Percentiles rank a stretch among this genome's conserved stretches.
Evolutionary conservation across 805 yeast species (phyloP).

Genomic region (Zygotorulaspora sp.): DNA sequence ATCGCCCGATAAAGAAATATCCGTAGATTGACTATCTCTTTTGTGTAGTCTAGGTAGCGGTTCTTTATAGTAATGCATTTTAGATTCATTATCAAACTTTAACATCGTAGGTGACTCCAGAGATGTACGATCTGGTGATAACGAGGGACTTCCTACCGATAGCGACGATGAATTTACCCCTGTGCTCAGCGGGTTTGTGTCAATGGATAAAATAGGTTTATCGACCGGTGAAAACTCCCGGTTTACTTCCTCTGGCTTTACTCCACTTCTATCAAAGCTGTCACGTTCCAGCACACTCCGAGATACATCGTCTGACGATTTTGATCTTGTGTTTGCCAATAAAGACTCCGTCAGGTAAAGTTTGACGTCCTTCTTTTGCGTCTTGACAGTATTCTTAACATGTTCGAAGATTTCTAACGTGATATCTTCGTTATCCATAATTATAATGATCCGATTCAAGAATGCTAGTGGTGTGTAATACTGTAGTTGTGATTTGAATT

Average conservation of each 20-base stretch:
- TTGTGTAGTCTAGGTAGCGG: slow-evolving; percentile 25
- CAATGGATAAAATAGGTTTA: slow-evolving; percentile 27
- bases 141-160: slow-evolving; percentile 26
- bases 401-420: slow-evolving; percentile 24
- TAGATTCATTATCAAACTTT: slow-evolving; percentile 23
- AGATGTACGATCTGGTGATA: slow-evolving; percentile 29
- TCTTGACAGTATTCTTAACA: slow-evolving; percentile 17
- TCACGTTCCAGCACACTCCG: not conserved
- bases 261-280: not conserved
- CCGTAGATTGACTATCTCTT: slow-evolving; percentile 1
- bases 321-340: slow-evolving; percentile 29
- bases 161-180: slow-evolving; percentile 19
- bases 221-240: slow-evolving; percentile 1
- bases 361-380: slow-evolving; percentile 18
- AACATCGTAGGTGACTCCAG: slow-evolving; percentile 32
- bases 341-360: slow-evolving; percentile 36
- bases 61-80: slow-evolving; percentile 29
- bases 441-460: slow-evolving; percentile 42
- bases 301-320: slow-evolving; percentile 11
- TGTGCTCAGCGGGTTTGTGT: slow-evolving; percentile 26
- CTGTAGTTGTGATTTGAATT: slow-evolving; percentile 19
- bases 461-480: slow-evolving; percentile 41
- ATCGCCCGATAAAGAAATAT: slow-evolving; percentile 1
- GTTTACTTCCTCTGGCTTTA: not conserved
- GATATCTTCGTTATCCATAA: slow-evolving; percentile 28